phyloP scores from a whole-genome alignment of 768 basidiomycete species.

The Brasilioporus rufonigricans region DNA sequence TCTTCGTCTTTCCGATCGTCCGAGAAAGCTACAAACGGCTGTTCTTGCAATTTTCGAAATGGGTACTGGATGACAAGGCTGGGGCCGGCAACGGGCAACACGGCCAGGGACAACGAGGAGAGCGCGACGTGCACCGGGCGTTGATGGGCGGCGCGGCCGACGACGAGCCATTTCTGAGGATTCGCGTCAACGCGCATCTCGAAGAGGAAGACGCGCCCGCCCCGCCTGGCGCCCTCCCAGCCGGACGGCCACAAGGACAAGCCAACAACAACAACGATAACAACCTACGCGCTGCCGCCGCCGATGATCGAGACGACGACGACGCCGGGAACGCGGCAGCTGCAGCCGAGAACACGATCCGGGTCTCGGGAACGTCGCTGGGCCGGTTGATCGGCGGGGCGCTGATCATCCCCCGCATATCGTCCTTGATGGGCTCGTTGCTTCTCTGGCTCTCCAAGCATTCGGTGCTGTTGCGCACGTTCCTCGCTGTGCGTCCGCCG shows the following conservation, averaged over 20 bases:
- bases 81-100: slow-evolving; percentile 7
- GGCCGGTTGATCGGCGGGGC: slow-evolving; percentile 71
- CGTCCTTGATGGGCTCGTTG: slow-evolving; percentile 61
- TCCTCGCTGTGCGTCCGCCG: slow-evolving; percentile 23
- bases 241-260: slow-evolving; percentile 9
- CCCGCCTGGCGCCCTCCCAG: slow-evolving; percentile 13
- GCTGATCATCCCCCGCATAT: slow-evolving; percentile 63
- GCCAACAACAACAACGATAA: slow-evolving; percentile 20
- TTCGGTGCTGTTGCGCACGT: slow-evolving; percentile 27
- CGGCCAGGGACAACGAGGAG: slow-evolving; percentile 14
- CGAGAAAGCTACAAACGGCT: slow-evolving; percentile 42
- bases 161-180: slow-evolving; percentile 30
- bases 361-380: slow-evolving; percentile 54
- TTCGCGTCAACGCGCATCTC: slow-evolving; percentile 34
- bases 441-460: slow-evolving; percentile 51
- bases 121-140: slow-evolving; percentile 20
- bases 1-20: slow-evolving; percentile 50
- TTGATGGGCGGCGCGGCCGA: slow-evolving; percentile 25
- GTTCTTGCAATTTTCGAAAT: slow-evolving; percentile 40
- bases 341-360: slow-evolving; percentile 58
- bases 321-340: slow-evolving; percentile 37
- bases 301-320: slow-evolving; percentile 8
- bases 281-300: background rate
- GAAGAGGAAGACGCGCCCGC: slow-evolving; percentile 25
- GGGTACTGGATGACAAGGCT: slow-evolving; percentile 40